Conservation (phyloP, 176 grass and related monocot genomes). For the Guadua angustifolia region DNA sequence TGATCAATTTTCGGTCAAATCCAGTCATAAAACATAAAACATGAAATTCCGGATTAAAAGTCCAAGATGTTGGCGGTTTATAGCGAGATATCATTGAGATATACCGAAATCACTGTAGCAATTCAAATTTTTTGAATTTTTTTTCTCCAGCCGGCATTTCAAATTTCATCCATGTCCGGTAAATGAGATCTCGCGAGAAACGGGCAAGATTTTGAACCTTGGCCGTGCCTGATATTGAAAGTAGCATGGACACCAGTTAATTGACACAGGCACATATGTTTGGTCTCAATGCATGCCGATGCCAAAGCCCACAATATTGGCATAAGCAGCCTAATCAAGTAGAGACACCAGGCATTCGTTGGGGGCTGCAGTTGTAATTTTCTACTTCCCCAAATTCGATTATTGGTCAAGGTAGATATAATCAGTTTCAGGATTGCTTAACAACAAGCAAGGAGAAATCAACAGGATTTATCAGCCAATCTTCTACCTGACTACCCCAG, state of each 20-base stretch:
- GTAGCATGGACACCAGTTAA: neutral
- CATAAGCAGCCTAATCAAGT: neutral
- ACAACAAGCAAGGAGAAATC: neutral
- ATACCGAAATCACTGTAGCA: too few relatives aligned
- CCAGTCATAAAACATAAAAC: too few relatives aligned
- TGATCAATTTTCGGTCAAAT: too few relatives aligned
- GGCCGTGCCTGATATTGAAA: constrained; percentile 59
- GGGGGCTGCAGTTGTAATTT: neutral
- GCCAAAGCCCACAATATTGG: neutral
- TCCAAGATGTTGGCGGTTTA: too few relatives aligned
- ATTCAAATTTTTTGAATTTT: too few relatives aligned
- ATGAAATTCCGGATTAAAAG: too few relatives aligned
- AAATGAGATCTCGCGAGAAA: too few relatives aligned
- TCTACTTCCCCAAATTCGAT: neutral
- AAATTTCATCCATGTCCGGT: too few relatives aligned
- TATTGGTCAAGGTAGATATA: neutral
- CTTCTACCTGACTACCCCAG: neutral
- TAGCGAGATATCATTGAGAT: too few relatives aligned
- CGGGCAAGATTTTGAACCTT: too few relatives aligned
- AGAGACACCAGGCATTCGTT: neutral
- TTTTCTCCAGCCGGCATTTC: too few relatives aligned
- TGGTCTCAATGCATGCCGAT: neutral
- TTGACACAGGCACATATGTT: neutral
- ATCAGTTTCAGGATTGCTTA: neutral
- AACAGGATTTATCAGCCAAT: neutral